Evolutionary conservation across 768 basidiomycete genomes (phyloP).

Genomic region (Galerina sulciceps): DNA sequence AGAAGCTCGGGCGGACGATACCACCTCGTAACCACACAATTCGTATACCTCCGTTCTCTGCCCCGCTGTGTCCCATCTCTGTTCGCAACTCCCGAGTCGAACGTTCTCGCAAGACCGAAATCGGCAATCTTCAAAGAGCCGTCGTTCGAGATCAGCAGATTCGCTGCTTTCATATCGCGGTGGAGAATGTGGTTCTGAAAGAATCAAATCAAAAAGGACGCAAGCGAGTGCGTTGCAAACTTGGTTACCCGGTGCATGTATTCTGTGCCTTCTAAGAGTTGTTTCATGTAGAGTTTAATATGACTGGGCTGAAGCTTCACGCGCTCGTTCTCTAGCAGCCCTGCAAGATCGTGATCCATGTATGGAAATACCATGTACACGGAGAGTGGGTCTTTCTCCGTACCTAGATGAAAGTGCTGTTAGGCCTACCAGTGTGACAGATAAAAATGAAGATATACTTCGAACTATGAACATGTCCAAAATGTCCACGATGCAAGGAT

Average conservation of each 20-base stretch:
- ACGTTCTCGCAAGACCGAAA: constrained; percentile 92
- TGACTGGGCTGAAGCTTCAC: constrained; percentile 83
- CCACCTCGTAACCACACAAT: constrained; percentile 95
- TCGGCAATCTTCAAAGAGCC: constrained; percentile 90
- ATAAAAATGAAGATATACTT: constrained; percentile 48
- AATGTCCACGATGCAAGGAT: constrained; percentile 85
- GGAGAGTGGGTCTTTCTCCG: constrained; percentile 71
- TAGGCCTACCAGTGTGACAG: neutral
- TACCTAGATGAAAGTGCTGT: constrained; percentile 45
- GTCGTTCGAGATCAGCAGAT: constrained; percentile 87
- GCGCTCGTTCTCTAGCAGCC: constrained; percentile 88
- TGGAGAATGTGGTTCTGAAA: constrained; percentile 92
- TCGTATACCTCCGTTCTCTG: constrained; percentile 82
- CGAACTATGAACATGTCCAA: constrained; percentile 91
- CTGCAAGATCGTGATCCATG: constrained; percentile 99
- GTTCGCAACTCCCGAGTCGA: constrained; percentile 53
- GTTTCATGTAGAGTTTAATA: constrained; percentile 96
- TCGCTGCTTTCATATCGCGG: constrained; percentile 99
- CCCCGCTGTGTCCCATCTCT: constrained; percentile 22
- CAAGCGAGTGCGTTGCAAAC: constrained; percentile 4
- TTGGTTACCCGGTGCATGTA: constrained; percentile 87
- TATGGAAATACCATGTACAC: constrained; percentile 99
- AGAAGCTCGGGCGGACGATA: constrained; percentile 93
- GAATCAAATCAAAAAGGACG: constrained; percentile 4
- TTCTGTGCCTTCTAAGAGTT: constrained; percentile 93